phyloP scores from a whole-genome alignment of 345 rosid species.

The Moricandia arvensis region DNA sequence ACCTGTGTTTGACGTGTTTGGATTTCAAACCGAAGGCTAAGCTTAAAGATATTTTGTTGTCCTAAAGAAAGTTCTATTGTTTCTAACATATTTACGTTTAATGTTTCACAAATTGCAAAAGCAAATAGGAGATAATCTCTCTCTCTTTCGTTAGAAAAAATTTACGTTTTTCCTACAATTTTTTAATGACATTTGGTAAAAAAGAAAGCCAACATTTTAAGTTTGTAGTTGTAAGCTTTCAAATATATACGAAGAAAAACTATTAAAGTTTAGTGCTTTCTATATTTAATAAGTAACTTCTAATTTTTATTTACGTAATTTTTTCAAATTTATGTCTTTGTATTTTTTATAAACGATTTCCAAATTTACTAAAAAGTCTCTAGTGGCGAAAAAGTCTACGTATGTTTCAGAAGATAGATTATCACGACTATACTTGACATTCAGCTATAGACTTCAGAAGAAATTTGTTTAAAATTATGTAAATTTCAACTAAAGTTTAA shows the following conservation, averaged over 20 bases:
- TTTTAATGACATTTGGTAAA: neutral
- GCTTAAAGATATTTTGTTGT: neutral
- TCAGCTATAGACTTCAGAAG: neutral
- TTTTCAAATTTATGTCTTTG: neutral
- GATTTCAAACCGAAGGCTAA: neutral
- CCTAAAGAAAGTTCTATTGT: neutral
- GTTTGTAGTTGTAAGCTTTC: neutral
- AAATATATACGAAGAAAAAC: neutral
- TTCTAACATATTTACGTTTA: neutral
- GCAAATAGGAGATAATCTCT: neutral
- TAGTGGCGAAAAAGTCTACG: neutral
- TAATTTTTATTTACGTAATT: neutral
- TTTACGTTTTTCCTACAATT: neutral
- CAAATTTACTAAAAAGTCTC: neutral
- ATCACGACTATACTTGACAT: neutral
- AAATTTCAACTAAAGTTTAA: neutral
- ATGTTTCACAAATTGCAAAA: neutral
- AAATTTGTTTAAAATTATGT: neutral
- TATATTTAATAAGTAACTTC: neutral
- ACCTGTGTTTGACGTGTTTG: neutral
- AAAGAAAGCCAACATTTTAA: neutral
- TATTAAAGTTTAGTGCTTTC: neutral
- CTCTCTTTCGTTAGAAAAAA: neutral
- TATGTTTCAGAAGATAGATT: too few species aligned
- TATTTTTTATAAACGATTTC: neutral